These are phyloP conservation scores for Trichosporon inkin DNA, from an alignment of 1,284 basidiomycete species.

Conservation along the genomic window DNA sequence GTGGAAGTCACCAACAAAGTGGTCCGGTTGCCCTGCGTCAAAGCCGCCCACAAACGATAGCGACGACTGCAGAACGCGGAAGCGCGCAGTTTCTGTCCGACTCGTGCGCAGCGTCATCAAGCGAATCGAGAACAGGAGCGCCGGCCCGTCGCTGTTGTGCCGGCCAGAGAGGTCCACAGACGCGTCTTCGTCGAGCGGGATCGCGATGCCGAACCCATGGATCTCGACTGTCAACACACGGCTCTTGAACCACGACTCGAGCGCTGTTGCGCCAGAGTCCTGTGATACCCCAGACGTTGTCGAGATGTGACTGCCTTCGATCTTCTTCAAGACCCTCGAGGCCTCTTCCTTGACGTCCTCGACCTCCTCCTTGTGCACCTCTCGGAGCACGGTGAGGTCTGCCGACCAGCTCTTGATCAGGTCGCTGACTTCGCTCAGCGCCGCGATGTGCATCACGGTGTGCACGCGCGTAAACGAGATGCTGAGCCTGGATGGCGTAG, in stretches of 20 bases:
- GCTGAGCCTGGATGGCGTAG: slow-evolving; percentile 44
- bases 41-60: slow-evolving; percentile 84
- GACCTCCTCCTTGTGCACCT: slow-evolving; percentile 69
- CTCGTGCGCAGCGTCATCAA: slow-evolving; percentile 67
- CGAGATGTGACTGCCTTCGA: slow-evolving; percentile 23
- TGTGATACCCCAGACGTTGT: neutral
- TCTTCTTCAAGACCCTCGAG: slow-evolving; percentile 60
- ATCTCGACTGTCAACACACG: slow-evolving; percentile 64
- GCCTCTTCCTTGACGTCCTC: slow-evolving; percentile 75
- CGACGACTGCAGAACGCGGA: slow-evolving; percentile 65
- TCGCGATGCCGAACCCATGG: slow-evolving; percentile 72
- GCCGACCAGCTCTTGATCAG: slow-evolving; percentile 70
- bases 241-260: slow-evolving; percentile 61
- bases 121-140: slow-evolving; percentile 76
- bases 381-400: slow-evolving; percentile 67
- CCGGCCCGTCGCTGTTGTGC: slow-evolving; percentile 56
- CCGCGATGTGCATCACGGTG: slow-evolving; percentile 86
- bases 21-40: slow-evolving; percentile 62
- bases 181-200: slow-evolving; percentile 57
- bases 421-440: slow-evolving; percentile 79
- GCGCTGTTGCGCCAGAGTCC: slow-evolving; percentile 1
- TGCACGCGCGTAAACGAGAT: slow-evolving; percentile 69
- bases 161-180: slow-evolving; percentile 56
- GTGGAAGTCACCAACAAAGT: slow-evolving; percentile 70
- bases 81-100: slow-evolving; percentile 71